phyloP scores from a whole-genome alignment of 768 basidiomycete species.

The Rhodotorula babjevae region DNA sequence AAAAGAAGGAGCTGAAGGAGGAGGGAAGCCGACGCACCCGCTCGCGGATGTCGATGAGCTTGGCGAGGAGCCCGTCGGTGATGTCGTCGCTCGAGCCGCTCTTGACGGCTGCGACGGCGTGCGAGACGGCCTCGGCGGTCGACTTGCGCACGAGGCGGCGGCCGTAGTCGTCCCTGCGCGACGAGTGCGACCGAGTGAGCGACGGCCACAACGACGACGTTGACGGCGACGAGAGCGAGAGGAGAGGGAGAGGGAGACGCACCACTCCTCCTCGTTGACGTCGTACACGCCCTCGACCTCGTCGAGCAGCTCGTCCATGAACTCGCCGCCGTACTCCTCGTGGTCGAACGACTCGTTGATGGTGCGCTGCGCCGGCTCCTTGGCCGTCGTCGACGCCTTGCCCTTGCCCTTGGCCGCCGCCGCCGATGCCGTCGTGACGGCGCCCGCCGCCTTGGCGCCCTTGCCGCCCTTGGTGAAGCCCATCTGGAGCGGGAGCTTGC shows the following conservation, averaged over 20 bases:
- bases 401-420: neutral
- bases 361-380: neutral
- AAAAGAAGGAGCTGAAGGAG: neutral
- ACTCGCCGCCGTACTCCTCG: slow-evolving; percentile 22
- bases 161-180: slow-evolving; percentile 11
- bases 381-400: neutral
- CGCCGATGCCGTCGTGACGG: neutral
- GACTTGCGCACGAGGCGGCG: slow-evolving; percentile 12
- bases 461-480: slow-evolving; percentile 16
- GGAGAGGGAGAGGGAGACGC: neutral
- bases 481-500: slow-evolving; percentile 20
- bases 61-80: neutral
- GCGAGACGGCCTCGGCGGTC: neutral
- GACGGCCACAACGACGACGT: no score
- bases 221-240: neutral
- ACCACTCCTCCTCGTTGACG: slow-evolving; percentile 9
- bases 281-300: slow-evolving; percentile 23
- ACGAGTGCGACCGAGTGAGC: no score
- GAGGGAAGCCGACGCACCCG: slow-evolving; percentile 2
- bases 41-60: slow-evolving; percentile 16
- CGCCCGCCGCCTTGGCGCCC: neutral
- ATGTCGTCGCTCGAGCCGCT: neutral
- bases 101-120: neutral
- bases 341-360: slow-evolving; percentile 30
- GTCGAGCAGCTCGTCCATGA: slow-evolving; percentile 25